Conservation (phyloP, 257 asterid genomes). For the Solanum lignicaule region DNA sequence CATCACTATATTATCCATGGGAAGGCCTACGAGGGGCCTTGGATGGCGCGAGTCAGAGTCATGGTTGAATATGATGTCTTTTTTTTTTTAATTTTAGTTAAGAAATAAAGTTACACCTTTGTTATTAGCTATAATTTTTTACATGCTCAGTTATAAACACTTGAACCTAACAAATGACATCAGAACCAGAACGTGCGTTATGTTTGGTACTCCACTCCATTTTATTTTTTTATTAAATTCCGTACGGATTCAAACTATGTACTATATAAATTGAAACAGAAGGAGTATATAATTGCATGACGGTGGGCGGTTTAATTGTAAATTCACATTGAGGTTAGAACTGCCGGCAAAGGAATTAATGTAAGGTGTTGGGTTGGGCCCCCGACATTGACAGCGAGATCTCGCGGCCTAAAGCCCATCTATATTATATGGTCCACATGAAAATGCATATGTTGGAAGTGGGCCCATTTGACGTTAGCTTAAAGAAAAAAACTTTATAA, state of each 20-base stretch:
- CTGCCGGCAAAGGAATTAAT: not conserved
- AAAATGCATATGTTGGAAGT: not conserved
- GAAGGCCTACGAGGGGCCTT: not conserved
- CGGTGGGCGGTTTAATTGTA: not conserved
- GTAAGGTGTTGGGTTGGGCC: not conserved
- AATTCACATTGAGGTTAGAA: not conserved
- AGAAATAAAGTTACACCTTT: not conserved
- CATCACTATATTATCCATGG: not conserved
- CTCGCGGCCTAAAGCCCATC: not conserved
- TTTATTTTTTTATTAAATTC: not conserved
- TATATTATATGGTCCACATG: not conserved
- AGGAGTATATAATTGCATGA: not conserved
- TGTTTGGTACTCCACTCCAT: not conserved
- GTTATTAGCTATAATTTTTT: not conserved
- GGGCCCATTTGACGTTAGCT: not conserved
- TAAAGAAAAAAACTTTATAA: not conserved
- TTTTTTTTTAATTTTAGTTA: not conserved
- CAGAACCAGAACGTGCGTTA: not conserved
- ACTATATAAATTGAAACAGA: not conserved
- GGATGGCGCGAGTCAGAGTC: accelerated
- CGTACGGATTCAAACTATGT: not conserved
- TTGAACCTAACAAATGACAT: not conserved
- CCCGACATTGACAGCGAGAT: not conserved
- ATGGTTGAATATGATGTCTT: not conserved
- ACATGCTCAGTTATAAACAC: not conserved